Percentiles rank a stretch among this genome's conserved stretches.
These are phyloP conservation scores for Globisporangium nagaii DNA, from an alignment of 352 stramenopile genomes.

Conservation along the genomic window DNA sequence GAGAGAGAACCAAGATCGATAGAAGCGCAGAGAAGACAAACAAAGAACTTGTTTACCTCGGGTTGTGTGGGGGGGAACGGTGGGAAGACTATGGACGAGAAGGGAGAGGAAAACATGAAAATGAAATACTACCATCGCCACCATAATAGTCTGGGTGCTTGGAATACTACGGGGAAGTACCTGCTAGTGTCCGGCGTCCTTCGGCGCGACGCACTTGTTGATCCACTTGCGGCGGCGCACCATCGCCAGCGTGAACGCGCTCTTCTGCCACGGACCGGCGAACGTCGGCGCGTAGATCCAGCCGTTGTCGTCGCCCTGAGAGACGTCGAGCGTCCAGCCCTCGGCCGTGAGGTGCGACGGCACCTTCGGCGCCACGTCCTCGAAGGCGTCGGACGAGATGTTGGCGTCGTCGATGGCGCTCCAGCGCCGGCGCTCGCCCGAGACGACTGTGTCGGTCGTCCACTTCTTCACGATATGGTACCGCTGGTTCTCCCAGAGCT, in stretches of 20 bases:
- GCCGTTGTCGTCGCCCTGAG: slow-evolving; percentile 73
- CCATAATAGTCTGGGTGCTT: too few species aligned
- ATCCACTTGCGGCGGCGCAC: slow-evolving; percentile 81
- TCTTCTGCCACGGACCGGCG: slow-evolving; percentile 72
- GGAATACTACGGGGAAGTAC: neutral
- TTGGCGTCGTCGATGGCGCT: slow-evolving; percentile 53
- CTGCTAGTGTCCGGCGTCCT: slow-evolving; percentile 5
- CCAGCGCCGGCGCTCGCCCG: slow-evolving; percentile 68
- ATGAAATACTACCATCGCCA: neutral
- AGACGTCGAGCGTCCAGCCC: slow-evolving; percentile 72
- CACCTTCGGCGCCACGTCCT: slow-evolving; percentile 60
- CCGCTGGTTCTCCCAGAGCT: slow-evolving; percentile 84
- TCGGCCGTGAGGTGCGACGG: slow-evolving; percentile 48
- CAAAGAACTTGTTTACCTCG: neutral
- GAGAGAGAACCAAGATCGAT: neutral
- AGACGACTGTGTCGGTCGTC: slow-evolving; percentile 51
- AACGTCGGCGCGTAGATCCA: slow-evolving; percentile 84
- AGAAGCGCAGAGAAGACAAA: neutral
- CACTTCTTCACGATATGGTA: slow-evolving; percentile 77
- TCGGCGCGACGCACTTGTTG: slow-evolving; percentile 49
- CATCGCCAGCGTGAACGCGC: slow-evolving; percentile 65
- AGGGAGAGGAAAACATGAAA: neutral
- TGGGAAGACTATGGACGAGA: too few species aligned
- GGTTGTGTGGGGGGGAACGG: too few species aligned
- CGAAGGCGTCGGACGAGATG: slow-evolving; percentile 56